phyloP scores from a whole-genome alignment of 2,329 filamentous ascomycete genomes.

The Microdochium trichocladiopsis region DNA sequence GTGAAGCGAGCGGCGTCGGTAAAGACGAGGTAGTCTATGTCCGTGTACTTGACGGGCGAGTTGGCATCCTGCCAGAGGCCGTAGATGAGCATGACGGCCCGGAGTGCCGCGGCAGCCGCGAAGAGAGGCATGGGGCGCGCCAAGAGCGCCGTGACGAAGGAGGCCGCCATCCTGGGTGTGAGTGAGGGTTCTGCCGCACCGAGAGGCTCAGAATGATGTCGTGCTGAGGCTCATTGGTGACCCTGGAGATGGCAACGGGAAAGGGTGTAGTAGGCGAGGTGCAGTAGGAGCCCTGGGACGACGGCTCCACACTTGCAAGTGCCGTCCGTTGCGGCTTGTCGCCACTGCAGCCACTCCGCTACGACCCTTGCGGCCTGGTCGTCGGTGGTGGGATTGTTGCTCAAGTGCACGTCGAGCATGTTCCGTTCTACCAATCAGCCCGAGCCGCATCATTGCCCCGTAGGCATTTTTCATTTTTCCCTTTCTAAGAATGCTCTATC shows the following conservation, averaged over 20 bases:
- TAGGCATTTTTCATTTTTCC: too few species aligned
- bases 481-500: too few species aligned
- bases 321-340: too few species aligned
- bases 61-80: slow-evolving; percentile 88
- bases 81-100: slow-evolving; percentile 71
- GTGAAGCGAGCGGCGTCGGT: slow-evolving; percentile 81
- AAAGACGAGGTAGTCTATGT: slow-evolving; percentile 98
- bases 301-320: too few species aligned
- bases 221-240: not conserved
- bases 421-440: too few species aligned
- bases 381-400: too few species aligned
- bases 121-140: slow-evolving; percentile 42
- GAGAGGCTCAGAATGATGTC: not conserved
- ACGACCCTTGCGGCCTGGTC: too few species aligned
- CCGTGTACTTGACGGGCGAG: slow-evolving; percentile 93
- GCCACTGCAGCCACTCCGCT: too few species aligned
- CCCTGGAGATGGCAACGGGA: not conserved
- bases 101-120: slow-evolving; percentile 53
- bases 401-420: too few species aligned
- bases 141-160: slow-evolving; percentile 22
- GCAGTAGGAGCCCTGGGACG: too few species aligned
- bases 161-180: slow-evolving; percentile 11
- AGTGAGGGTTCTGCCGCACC: not conserved
- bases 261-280: too few species aligned
- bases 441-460: too few species aligned